phyloP scores from a whole-genome alignment of 164 flowering plant species.

The Magnolia kwangsiensis region DNA sequence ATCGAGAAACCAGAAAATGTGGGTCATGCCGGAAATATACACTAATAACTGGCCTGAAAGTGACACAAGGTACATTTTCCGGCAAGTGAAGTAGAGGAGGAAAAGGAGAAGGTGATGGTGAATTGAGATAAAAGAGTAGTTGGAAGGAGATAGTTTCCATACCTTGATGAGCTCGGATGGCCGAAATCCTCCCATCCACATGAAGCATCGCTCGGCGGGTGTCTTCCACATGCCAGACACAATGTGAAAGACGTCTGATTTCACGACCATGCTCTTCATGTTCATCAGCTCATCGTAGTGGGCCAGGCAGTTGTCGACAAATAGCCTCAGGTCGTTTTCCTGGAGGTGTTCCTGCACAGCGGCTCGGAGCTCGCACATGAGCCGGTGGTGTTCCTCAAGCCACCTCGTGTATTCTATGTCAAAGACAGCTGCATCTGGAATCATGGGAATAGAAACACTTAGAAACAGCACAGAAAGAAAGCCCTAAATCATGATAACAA shows the following conservation, averaged over 20 bases:
- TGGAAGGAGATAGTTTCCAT: not conserved
- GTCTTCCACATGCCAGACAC: slow-evolving; percentile 97
- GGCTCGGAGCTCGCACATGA: slow-evolving; percentile 84
- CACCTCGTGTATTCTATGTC: slow-evolving; percentile 95
- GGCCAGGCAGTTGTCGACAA: slow-evolving; percentile 70
- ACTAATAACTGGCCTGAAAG: too few relatives aligned
- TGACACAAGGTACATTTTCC: too few relatives aligned
- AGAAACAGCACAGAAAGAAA: not conserved
- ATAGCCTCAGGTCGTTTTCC: slow-evolving; percentile 76
- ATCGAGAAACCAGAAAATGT: too few relatives aligned
- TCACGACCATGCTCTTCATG: slow-evolving; percentile 70
- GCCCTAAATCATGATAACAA: not conserved
- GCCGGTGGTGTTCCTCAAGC: slow-evolving; percentile 92
- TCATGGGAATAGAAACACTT: not conserved
- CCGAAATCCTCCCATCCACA: slow-evolving; percentile 99
- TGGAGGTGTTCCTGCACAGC: slow-evolving; percentile 87
- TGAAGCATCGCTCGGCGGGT: slow-evolving; percentile 95
- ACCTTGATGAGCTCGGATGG: slow-evolving; percentile 98
- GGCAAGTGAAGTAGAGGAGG: not conserved
- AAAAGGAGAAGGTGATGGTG: not conserved
- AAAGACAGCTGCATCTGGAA: slow-evolving; percentile 70
- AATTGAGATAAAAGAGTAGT: not conserved
- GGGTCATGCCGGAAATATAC: too few relatives aligned
- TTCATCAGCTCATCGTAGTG: slow-evolving; percentile 70
- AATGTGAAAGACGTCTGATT: slow-evolving; percentile 82